A percentile compares a stretch with the other conserved stretches of the same genome.
phyloP scores from a whole-genome alignment of 768 basidiomycete genomes.

The Ramaria sp. region DNA sequence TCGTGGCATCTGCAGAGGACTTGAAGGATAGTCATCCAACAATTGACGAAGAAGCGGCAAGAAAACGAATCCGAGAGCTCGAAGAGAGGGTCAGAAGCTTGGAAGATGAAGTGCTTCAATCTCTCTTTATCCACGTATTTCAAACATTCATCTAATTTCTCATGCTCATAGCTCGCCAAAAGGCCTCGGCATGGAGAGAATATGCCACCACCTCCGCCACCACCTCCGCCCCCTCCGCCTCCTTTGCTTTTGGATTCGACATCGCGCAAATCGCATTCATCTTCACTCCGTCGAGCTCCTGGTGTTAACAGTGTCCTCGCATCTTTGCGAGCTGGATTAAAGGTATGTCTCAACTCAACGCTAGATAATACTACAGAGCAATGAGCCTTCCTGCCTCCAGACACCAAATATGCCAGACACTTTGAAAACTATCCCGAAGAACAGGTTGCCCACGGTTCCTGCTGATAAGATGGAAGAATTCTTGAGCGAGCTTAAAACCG shows the following conservation, averaged over 20 bases:
- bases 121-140: conserved; percentile 16
- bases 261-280: conserved; percentile 8
- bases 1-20: no score
- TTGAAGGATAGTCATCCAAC: not conserved
- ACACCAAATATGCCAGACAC: not conserved
- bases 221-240: conserved; percentile 28
- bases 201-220: conserved; percentile 30
- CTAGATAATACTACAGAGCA: not conserved
- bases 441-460: conserved; percentile 28
- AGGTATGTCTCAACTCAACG: not conserved
- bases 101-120: conserved; percentile 50
- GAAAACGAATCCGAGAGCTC: conserved; percentile 7
- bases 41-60: not conserved
- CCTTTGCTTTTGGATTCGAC: conserved; percentile 12
- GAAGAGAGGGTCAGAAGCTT: conserved; percentile 45
- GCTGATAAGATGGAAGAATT: conserved; percentile 80
- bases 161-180: conserved; percentile 31
- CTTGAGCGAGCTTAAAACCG: conserved; percentile 69
- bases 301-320: not conserved
- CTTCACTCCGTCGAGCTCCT: conserved; percentile 9
- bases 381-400: not conserved
- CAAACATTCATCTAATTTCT: not conserved
- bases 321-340: not conserved
- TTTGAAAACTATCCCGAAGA: conserved; percentile 2
- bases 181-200: conserved; percentile 19